A percentile compares a stretch with the other conserved stretches of the same genome.
Conservation (phyloP, 257 asterid species). For the Plantago major region DNA sequence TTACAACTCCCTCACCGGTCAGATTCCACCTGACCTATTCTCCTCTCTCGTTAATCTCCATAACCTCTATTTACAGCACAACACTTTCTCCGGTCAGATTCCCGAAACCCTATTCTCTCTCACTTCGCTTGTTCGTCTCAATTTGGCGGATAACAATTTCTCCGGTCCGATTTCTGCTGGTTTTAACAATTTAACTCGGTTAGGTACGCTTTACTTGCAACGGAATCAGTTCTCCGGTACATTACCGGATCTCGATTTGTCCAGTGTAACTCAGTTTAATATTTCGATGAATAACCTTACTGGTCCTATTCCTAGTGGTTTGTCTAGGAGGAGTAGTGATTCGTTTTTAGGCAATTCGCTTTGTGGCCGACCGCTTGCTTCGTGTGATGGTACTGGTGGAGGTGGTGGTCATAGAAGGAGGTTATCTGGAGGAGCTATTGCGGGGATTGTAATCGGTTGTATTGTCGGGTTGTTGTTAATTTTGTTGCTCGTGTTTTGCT, state of each 20-base stretch:
- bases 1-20: slow-evolving; percentile 66
- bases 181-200: slow-evolving; percentile 56
- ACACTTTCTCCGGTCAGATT: slow-evolving; percentile 52
- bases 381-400: too few relatives aligned
- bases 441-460: slow-evolving; percentile 77
- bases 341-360: slow-evolving; percentile 64
- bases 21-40: slow-evolving; percentile 57
- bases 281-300: slow-evolving; percentile 57
- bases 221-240: slow-evolving; percentile 58
- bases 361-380: slow-evolving; percentile 64
- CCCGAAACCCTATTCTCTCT: slow-evolving; percentile 56
- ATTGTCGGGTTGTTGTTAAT: slow-evolving; percentile 45
- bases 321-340: slow-evolving; percentile 40
- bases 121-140: slow-evolving; percentile 52
- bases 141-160: slow-evolving; percentile 65
- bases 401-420: slow-evolving; percentile 47
- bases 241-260: slow-evolving; percentile 55
- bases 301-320: slow-evolving; percentile 60
- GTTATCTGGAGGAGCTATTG: slow-evolving; percentile 85
- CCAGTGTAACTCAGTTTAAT: slow-evolving; percentile 55
- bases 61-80: slow-evolving; percentile 63
- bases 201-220: slow-evolving; percentile 78
- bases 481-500: slow-evolving; percentile 42
- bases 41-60: slow-evolving; percentile 48
- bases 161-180: slow-evolving; percentile 58